phyloP scores from a whole-genome alignment of 176 grass and related monocot genomes.

The Rhipidocladum racemiflorum region DNA sequence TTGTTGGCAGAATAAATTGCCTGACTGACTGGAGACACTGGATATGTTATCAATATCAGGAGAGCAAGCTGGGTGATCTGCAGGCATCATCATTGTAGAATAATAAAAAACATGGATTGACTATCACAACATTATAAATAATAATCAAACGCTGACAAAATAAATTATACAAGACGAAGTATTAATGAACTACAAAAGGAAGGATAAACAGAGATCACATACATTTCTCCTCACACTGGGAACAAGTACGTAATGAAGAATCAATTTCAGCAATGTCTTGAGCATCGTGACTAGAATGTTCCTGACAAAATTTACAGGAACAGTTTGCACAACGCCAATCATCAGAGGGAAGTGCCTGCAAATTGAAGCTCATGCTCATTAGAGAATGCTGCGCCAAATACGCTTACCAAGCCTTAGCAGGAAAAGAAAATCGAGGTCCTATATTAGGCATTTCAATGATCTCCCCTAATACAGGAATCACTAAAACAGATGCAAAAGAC shows the following conservation, averaged over 20 bases:
- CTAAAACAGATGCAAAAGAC: background rate
- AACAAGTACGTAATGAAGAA: constrained; percentile 61
- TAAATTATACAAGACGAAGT: constrained; percentile 17
- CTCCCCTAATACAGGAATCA: constrained; percentile 3
- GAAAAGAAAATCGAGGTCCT: background rate
- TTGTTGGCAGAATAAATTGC: constrained; percentile 67
- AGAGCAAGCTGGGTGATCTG: constrained; percentile 73
- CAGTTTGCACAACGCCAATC: constrained; percentile 89
- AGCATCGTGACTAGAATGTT: constrained; percentile 40
- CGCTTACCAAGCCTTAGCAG: background rate
- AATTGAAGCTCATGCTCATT: constrained; percentile 21
- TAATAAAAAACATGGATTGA: constrained; percentile 29
- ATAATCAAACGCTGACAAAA: constrained; percentile 7
- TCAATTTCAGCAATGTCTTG: constrained; percentile 39
- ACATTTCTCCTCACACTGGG: constrained; percentile 76
- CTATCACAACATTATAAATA: constrained; percentile 12
- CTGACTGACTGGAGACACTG: constrained; percentile 23
- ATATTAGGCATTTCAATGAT: constrained; percentile 13
- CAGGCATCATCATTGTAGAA: constrained; percentile 35
- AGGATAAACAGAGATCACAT: constrained; percentile 42
- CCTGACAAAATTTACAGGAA: constrained; percentile 84
- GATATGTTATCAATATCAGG: constrained; percentile 38
- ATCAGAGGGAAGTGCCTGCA: constrained; percentile 81
- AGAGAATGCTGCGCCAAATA: constrained; percentile 6
- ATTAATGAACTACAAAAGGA: constrained; percentile 11